Evolutionary conservation across 192 early-diverging fungal species (phyloP).

Genomic region (Dispira parvispora): DNA sequence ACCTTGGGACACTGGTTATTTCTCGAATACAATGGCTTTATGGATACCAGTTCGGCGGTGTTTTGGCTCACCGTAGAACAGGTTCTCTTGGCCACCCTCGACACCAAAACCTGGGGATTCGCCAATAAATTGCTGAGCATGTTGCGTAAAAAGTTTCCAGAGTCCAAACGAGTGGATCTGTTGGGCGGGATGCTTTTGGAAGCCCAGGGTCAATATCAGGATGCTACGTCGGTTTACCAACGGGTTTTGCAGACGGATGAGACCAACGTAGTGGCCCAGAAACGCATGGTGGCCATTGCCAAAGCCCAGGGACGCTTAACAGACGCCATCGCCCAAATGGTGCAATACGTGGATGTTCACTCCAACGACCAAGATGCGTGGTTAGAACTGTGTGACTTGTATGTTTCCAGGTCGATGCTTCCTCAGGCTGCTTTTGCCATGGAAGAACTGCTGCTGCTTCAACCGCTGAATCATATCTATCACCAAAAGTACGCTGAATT

Average conservation of each 20-base stretch:
- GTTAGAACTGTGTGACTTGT: slow-evolving; percentile 62
- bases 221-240: slow-evolving; percentile 55
- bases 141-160: slow-evolving; percentile 45
- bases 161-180: slow-evolving; percentile 49
- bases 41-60: slow-evolving; percentile 13
- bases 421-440: slow-evolving; percentile 76
- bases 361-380: slow-evolving; percentile 81
- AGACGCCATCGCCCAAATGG: slow-evolving; percentile 57
- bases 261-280: slow-evolving; percentile 49
- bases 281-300: slow-evolving; percentile 62
- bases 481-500: slow-evolving; percentile 85
- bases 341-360: slow-evolving; percentile 66
- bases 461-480: slow-evolving; percentile 72
- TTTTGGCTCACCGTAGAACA: slow-evolving; percentile 67
- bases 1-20: slow-evolving; percentile 22
- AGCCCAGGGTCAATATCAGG: slow-evolving; percentile 45
- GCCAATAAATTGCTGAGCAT: slow-evolving; percentile 42
- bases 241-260: slow-evolving; percentile 59
- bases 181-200: slow-evolving; percentile 69
- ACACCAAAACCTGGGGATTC: slow-evolving; percentile 46
- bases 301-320: slow-evolving; percentile 41
- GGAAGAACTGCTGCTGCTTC: slow-evolving; percentile 81
- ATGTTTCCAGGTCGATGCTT: slow-evolving; percentile 27
- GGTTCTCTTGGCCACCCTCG: slow-evolving; percentile 58
- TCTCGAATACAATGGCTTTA: slow-evolving; percentile 14